Percentiles rank a stretch among this genome's conserved stretches.
Evolutionary conservation across 2,329 filamentous ascomycete species (phyloP).

Genomic region (Colletotrichum brevisporum): DNA sequence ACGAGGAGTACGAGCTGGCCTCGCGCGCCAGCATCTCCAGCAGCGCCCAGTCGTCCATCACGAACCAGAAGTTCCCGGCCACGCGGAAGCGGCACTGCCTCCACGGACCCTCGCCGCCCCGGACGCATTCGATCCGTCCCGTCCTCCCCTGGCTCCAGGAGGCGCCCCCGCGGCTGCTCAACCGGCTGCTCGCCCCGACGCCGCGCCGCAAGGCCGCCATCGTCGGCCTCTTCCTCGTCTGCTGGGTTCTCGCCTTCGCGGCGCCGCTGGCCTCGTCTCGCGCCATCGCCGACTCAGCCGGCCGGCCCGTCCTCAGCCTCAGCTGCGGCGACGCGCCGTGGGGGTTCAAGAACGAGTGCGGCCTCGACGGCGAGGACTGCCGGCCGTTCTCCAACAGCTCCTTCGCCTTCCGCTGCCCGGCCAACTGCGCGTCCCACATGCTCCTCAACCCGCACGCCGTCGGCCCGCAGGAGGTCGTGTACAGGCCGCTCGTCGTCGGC

Average conservation of each 20-base stretch:
- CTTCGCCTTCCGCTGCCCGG: conserved; percentile 82
- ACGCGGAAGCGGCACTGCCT: conserved; percentile 29
- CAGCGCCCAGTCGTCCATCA: conserved; percentile 23
- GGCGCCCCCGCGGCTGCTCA: conserved; percentile 23
- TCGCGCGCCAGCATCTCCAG: conserved; percentile 26
- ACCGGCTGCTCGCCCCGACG: conserved; percentile 29
- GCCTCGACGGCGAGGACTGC: conserved; percentile 80
- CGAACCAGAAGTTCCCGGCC: conserved; percentile 33
- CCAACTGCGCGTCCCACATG: conserved; percentile 75
- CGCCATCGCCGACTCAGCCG: conserved; percentile 8
- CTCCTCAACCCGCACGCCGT: conserved; percentile 82
- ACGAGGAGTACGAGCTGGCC: conserved; percentile 34
- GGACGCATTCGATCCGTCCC: conserved; percentile 26
- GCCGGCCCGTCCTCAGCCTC: conserved; percentile 23
- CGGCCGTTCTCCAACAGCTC: conserved; percentile 79
- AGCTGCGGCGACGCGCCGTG: conserved; percentile 32
- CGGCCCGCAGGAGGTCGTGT: conserved; percentile 76
- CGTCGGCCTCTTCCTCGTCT: conserved; percentile 26
- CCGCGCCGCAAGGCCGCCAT: conserved; percentile 26
- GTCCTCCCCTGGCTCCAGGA: conserved; percentile 29
- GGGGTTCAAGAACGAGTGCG: conserved; percentile 62
- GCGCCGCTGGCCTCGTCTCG: conserved; percentile 29
- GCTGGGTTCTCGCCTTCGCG: conserved; percentile 29
- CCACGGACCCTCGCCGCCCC: conserved; percentile 31
- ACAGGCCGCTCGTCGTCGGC: conserved; percentile 76